Base-by-base conservation (phyloP, 2,329 filamentous ascomycete species). In the Lasiodiplodia hormozganensis region DNA sequence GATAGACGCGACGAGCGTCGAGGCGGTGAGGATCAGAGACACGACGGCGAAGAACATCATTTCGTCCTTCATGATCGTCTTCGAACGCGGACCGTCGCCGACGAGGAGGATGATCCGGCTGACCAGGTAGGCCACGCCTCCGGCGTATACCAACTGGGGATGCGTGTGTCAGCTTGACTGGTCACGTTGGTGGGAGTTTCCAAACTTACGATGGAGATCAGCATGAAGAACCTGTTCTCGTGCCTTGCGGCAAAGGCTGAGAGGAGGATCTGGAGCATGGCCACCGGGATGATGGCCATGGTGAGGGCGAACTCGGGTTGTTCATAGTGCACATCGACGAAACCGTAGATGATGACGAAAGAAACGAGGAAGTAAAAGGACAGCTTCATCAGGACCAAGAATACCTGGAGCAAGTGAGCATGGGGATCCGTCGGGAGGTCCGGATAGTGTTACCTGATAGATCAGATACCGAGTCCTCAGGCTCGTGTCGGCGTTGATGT, bases 291-390 rank as follows among this genome's bases (percentile, higher is more conserved):
- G n/a, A 76, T 68, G 3, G 70, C 69, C 49, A 76, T 69, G 0
- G 74, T 75, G 18, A 75, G 54, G 10, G 70, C 64, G 31, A 74
- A 75, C 10, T 75, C 74, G 2, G 74, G 74, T 28, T 72, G 43
- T 1, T 38, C 12, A 52, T 70, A 76, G 36, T 76, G 73, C 0
- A 75, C 73, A 34, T 73, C 52, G 21, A 76, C 62, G 10, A 74
- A 31, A 14, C 62, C 71, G 54, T 74, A 76, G 11, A 72, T 36
- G 16, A 76, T 31, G 31, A 74, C 65, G 51, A 76, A 75, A 4
- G 69, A 68, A 7, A 72, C 65, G 3, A 74, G 25, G 43, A 76
- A 76, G 65, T 65, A 65, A 23, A 56, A 72, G 72, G n/a, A 66
- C 14, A 74, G 67, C 38, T 73, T 73, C 36, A 75, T 62, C 4